Evolutionary conservation across 106 monocot species (phyloP).

Genomic region (Acorus gramineus): DNA sequence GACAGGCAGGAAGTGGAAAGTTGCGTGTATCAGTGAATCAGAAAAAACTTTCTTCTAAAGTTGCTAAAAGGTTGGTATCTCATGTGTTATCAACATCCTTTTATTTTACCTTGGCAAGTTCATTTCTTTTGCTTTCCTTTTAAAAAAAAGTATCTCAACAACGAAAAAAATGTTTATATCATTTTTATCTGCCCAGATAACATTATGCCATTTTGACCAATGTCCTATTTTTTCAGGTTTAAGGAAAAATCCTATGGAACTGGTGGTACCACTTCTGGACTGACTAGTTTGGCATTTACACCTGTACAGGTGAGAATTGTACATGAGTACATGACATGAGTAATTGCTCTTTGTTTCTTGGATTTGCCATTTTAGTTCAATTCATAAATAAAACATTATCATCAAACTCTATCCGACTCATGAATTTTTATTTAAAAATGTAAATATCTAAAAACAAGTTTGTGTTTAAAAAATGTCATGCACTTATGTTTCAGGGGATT

Average conservation of each 20-base stretch:
- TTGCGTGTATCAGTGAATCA: slow-evolving; percentile 74
- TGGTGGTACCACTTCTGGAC: slow-evolving; percentile 82
- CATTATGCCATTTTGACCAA: not conserved
- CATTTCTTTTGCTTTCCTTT: no score
- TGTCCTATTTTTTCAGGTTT: slow-evolving; percentile 39
- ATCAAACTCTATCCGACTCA: no score
- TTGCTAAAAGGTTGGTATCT: slow-evolving; percentile 51
- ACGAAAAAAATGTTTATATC: no score
- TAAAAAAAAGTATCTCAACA: no score
- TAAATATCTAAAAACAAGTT: not conserved
- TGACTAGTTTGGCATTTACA: slow-evolving; percentile 95
- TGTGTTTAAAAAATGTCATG: not conserved
- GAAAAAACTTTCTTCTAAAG: slow-evolving; percentile 80
- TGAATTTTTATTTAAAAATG: no score
- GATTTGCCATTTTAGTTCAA: not conserved
- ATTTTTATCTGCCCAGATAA: not conserved
- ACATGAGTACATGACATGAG: not conserved
- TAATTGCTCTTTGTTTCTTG: not conserved
- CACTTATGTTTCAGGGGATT: slow-evolving; percentile 39
- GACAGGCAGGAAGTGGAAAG: slow-evolving; percentile 97
- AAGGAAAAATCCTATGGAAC: slow-evolving; percentile 82
- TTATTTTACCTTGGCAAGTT: no score
- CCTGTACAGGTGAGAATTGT: slow-evolving; percentile 78
- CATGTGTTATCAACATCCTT: no score
- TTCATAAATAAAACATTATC: no score